Base-by-base conservation (phyloP, 805 yeast genomes). In the Myxozyma nipponensis region DNA sequence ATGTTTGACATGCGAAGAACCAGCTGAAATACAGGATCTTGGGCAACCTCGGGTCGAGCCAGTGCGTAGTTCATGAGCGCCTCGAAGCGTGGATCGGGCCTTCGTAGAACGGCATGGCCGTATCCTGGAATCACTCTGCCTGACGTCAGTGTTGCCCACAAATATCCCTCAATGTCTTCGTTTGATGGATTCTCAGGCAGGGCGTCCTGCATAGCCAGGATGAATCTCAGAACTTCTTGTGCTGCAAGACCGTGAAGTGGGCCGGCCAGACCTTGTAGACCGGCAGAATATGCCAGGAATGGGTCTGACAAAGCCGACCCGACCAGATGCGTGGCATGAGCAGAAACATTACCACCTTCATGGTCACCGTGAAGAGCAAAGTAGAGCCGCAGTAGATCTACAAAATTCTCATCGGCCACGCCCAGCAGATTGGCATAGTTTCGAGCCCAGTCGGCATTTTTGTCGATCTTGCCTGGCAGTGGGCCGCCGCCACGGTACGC, bases 81-180 rank as follows among this genome's bases (percentile, higher is more conserved):
- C 49, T 77, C 74, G 72, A 81, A 85, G 63, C 93, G 77, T 54
- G 93, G 93, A 69, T 85, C 93, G 44, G 91, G 81, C 75, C 79
- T 81, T 71, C 95, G 77, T 68, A 85, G 75, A 46, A 85, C 93
- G 48, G 93, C 93, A 69, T 85, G 95, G 42, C 95, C 95, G 72
- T 86, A 86, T 55, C 95, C 95, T 56, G 95, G 95, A 57, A 85
- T 82, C 54, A 85, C 93, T 63, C 89, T 77, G 55, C 86, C 86
- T 42, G 82, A 73, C 68, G 82, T 79, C 59, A 85, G 75, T 46
- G 84, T 72, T 37, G 75, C 74, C 93, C 93, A 84, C 62, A 85
- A 71, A 73, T 82, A 80, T 59, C 75, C 72, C 69, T 78, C 81
- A 58, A 85, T 82, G 62, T 78, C 76, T 50, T 67, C 74, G 58